Evolutionary conservation across 257 asterid species (phyloP).

Genomic region (Cordia subcordata): DNA sequence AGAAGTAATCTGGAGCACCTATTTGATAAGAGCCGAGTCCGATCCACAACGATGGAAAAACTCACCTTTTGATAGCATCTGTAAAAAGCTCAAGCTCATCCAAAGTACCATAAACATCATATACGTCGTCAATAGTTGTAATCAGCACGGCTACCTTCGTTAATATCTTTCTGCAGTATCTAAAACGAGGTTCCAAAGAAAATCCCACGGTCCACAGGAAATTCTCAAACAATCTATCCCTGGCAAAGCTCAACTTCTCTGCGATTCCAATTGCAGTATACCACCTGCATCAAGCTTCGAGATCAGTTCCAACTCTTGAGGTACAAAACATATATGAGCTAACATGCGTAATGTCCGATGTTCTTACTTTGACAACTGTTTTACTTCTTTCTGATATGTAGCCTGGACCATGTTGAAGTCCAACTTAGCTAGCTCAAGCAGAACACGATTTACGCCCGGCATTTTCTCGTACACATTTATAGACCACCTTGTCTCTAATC

Average conservation of each 20-base stretch:
- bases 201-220: slow-evolving; percentile 40
- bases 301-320: no score
- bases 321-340: no score
- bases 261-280: slow-evolving; percentile 24
- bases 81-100: slow-evolving; percentile 46
- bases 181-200: slow-evolving; percentile 24
- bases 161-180: slow-evolving; percentile 26
- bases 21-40: no score
- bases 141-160: slow-evolving; percentile 22
- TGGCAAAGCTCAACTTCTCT: slow-evolving; percentile 32
- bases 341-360: not conserved
- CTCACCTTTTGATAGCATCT: slow-evolving; percentile 32
- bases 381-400: slow-evolving; percentile 32
- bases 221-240: slow-evolving; percentile 43
- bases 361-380: slow-evolving; percentile 32
- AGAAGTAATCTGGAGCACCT: no score
- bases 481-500: slow-evolving; percentile 47
- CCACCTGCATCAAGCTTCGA: slow-evolving; percentile 30
- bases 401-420: slow-evolving; percentile 31
- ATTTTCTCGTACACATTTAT: slow-evolving; percentile 18
- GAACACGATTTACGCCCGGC: slow-evolving; percentile 2
- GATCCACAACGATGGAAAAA: no score
- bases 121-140: slow-evolving; percentile 37
- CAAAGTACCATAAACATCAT: slow-evolving; percentile 45
- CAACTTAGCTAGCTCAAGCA: slow-evolving; percentile 29